These are phyloP conservation scores for Amyloporia xantha DNA, from an alignment of 768 basidiomycete genomes.

Conservation along the genomic window DNA sequence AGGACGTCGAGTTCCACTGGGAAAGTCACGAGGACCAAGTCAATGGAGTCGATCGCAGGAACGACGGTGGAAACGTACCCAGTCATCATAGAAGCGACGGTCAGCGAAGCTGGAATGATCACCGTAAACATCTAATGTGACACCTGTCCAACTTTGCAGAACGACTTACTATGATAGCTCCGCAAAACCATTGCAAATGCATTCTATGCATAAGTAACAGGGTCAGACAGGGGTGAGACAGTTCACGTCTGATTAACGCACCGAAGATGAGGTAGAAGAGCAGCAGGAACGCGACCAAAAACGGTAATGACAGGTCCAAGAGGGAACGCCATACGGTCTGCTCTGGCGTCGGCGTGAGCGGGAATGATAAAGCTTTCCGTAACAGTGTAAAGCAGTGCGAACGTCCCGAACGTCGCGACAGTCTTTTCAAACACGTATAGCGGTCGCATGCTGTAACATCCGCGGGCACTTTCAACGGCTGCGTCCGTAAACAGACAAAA, in stretches of 20 bases:
- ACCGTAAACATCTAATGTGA: slow-evolving; percentile 2
- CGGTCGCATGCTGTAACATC: slow-evolving; percentile 55
- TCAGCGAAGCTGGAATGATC: slow-evolving; percentile 77
- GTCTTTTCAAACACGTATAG: slow-evolving; percentile 66
- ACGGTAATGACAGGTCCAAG: slow-evolving; percentile 84
- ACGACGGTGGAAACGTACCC: slow-evolving; percentile 57
- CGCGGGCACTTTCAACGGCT: too few relatives aligned
- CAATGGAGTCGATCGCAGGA: background rate
- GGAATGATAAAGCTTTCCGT: slow-evolving; percentile 92
- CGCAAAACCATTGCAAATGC: slow-evolving; percentile 94
- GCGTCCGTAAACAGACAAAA: too few relatives aligned
- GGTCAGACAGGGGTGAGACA: background rate
- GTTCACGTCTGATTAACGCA: slow-evolving; percentile 24
- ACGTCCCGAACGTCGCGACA: slow-evolving; percentile 91
- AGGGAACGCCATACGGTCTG: slow-evolving; percentile 72
- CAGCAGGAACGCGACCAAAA: slow-evolving; percentile 87
- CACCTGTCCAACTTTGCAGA: background rate
- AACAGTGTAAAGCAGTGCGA: slow-evolving; percentile 87
- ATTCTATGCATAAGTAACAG: slow-evolving; percentile 46
- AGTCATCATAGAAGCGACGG: slow-evolving; percentile 95
- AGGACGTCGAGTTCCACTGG: slow-evolving; percentile 95
- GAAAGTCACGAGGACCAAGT: background rate
- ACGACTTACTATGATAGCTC: slow-evolving; percentile 75
- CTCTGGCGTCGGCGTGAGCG: slow-evolving; percentile 60
- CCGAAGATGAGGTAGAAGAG: slow-evolving; percentile 85